Base-by-base conservation (phyloP, 768 basidiomycete species). In the Rhizopogon sp. region DNA sequence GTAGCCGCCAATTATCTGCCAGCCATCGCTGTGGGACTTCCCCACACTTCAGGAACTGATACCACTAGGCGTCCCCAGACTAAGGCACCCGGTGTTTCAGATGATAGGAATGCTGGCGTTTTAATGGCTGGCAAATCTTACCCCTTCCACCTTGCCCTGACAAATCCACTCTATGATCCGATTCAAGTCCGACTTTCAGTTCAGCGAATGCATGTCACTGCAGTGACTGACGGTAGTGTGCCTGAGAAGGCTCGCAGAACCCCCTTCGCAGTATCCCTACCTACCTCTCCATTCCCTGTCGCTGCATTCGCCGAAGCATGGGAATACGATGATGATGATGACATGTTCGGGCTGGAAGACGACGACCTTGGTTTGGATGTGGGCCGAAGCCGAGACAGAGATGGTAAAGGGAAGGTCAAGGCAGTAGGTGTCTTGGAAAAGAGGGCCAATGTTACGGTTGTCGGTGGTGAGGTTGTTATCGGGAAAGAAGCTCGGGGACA, bases 291-390 rank as follows among this genome's bases (percentile, higher is more conserved):
- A 8, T 96, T 99, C 66, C 76, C 88, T 5, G 83, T 98, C 45
- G 85, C 88, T 13, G 90, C 96, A 2, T 95, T 89, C 65, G 93
- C 93, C 16, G 97, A 98, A 67, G 93, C 92, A 35, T 98, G 96
- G 96, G 94, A 98, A 69, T 97, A 94, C 58, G 96, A 97, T 52
- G 94, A 94, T 56, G 93, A 96, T 55, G 93, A 92, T 35, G 80
- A 79, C 43, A 90, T 91, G 88, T 87, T 87, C 62, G 83, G 80
- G 39, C 65, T 69, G 39, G 71, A 74, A 40, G 76, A 74, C 25
- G 75, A 76, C 43, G 73, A 71, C 35, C 60, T 72, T 53, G 60
- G 70, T 10, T 61, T 62, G 31, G 73, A 63, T 57, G 66, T 39
- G 57, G 75, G 63, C 61, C 76, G 58, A 66, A 70, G 57, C 75